Evolutionary conservation across 352 stramenopile species (phyloP), one percentile per base, ranked within the genome.

Genomic region (Globisporangium radiosum): DNA sequence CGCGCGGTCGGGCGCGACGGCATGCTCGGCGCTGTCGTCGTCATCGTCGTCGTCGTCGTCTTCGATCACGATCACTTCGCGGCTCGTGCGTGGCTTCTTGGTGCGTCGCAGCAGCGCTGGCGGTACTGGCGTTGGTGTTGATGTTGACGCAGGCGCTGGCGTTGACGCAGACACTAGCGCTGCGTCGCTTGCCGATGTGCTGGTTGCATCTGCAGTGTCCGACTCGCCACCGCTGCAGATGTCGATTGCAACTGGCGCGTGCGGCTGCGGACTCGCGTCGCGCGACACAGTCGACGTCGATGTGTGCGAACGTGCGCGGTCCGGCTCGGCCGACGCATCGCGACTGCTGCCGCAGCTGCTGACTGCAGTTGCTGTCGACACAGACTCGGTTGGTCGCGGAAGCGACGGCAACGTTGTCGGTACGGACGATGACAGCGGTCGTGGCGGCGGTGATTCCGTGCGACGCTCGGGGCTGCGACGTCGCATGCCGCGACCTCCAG

Each of bases 31-130:
- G 0, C 50, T 60, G 3, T 74, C 61, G n/a, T 77, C 76, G 11
- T 82, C 76, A 11, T 84, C 62, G 5, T 76, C 62, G 17, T 77
- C 74, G 14, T 84, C 76, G 14, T 84, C 72, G 8, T 85, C 76
- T 70, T 89, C 78, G 69, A 89, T 89, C 37, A 89, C 69, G 52
- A 89, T 89, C 49, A 89, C 68, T 49, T 89, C 76, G 15, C 64
- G 61, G 5, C 54, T 6, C 36, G 33, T 39, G 5, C 45, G 51
- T 5, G 44, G 40, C 39, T 15, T 47, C 37, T 44, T 52, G 52
- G 37, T 45, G 36, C 52, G 51, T 7, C 36, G 45, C 2, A 57
- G 7, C 8, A 25, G 14, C 14, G 8, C 6, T 38, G 52, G 52
- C 0, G 37, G 52, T 7, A 38, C 47, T 36, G n/a, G 17, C 25